Evolutionary conservation across 176 grass and related monocot species (phyloP).

Genomic region (Guadua angustifolia): DNA sequence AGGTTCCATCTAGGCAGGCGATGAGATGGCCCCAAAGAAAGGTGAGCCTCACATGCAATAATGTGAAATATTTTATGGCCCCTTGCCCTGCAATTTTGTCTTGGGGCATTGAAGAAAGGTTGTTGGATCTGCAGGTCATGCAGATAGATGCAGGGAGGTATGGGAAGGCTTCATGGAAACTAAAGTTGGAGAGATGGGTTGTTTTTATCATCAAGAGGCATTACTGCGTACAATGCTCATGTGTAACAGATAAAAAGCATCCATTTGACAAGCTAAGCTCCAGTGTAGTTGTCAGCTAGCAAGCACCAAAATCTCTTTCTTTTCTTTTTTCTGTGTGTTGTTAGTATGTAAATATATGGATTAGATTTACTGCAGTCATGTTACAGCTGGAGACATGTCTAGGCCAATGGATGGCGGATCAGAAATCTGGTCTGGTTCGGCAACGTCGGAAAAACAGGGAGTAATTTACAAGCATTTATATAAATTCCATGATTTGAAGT

Average conservation of each 20-base stretch:
- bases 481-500: background rate
- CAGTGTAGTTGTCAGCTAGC: background rate
- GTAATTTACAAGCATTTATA: background rate
- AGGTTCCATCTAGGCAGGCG: conserved; percentile 7
- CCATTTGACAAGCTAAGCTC: conserved; percentile 27
- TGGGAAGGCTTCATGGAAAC: conserved; percentile 35
- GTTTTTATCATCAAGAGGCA: conserved; percentile 35
- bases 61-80: conserved; percentile 10
- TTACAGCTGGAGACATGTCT: background rate
- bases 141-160: conserved; percentile 1
- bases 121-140: conserved; percentile 49
- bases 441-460: background rate
- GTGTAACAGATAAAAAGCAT: background rate
- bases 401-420: background rate
- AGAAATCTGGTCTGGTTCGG: background rate
- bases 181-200: conserved; percentile 29
- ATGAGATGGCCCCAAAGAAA: conserved; percentile 26
- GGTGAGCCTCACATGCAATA: conserved; percentile 30
- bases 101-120: conserved; percentile 22
- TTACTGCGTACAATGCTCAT: background rate
- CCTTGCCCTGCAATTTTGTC: conserved; percentile 2
- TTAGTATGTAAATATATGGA: background rate
- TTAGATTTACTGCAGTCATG: background rate
- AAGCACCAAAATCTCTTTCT: background rate
- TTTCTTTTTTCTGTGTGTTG: background rate